Base-by-base conservation (phyloP, 495 filamentous ascomycete species). In the Sporormia fimetaria region DNA sequence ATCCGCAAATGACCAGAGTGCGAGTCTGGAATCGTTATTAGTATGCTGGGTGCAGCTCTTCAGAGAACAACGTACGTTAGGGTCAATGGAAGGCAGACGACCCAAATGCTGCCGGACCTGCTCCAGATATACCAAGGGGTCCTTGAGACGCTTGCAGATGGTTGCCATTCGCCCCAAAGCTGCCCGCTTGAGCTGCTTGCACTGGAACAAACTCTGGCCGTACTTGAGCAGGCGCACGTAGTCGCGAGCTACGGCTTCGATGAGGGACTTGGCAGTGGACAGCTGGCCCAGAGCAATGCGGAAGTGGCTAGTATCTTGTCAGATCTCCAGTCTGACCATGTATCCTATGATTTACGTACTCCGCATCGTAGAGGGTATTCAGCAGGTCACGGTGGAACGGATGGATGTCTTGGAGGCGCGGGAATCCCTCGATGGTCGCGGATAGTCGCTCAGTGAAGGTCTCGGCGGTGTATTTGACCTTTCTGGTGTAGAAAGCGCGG, bases 391-490 rank as follows among this genome's bases (percentile, higher is more conserved):
- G 86, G 64, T 82, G 90, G 70, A 98, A 98, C 28, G 90, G 90
- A 60, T 98, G 90, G 60, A 95, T 88, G 56, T 98, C 90, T 49
- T 84, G 76, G 23, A 98, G 68, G n/a, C 86, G 69, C 21, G 90
- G 90, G 57, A 98, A 98, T 54, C 83, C 87, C 61, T 88, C 80
- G 43, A 95, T 74, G 56, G 94, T 94, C 21, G 76, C 69, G 46
- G 74, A 77, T 43, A 98, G 76, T 66, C 96, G 94, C 53, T 98
- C 90, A 38, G 76, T 75, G 63, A 95, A 95, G 28, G 90, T 95
- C 64, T 95, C 87, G 57, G 88, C 78, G n/a, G 90, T 96, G 61
- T 82, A 96, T 62, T 96, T 98, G 71, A 96, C 90, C 65, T 98
- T 96, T 59, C 90, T 74, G 43, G 87, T 94, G 59, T 44, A 43